Percentiles rank a stretch among this genome's conserved stretches.
phyloP scores from a whole-genome alignment of 2,329 filamentous ascomycete species.

The Volutella citrinella region DNA sequence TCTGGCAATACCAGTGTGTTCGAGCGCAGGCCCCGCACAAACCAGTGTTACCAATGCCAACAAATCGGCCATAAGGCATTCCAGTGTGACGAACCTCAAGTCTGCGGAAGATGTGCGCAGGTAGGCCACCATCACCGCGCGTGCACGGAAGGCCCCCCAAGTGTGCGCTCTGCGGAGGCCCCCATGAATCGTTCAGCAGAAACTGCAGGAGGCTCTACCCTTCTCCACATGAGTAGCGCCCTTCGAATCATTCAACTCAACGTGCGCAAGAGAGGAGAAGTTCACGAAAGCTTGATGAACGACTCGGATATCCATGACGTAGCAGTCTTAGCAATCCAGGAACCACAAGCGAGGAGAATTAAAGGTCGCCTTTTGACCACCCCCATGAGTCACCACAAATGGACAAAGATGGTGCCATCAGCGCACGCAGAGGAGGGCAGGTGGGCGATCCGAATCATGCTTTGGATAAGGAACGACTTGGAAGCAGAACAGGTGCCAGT shows the following conservation, averaged over 20 bases:
- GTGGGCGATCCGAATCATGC: constrained; percentile 18
- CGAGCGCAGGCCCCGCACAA: constrained; percentile 18
- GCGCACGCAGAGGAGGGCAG: constrained; percentile 10
- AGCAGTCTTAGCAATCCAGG: constrained; percentile 13
- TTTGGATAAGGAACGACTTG: no score
- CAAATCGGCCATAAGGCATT: constrained; percentile 25
- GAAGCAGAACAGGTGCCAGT: no score
- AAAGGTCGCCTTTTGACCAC: constrained; percentile 13
- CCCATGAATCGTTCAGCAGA: constrained; percentile 21
- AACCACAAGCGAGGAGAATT: constrained; percentile 11
- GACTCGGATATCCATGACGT: constrained; percentile 12
- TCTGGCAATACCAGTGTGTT: constrained; percentile 17
- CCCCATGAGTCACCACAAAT: constrained; percentile 13
- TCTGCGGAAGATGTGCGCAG: constrained; percentile 13
- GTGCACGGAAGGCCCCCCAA: constrained; percentile 14
- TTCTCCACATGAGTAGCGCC: constrained; percentile 14
- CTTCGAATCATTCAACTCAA: constrained; percentile 15
- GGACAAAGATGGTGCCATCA: constrained; percentile 13
- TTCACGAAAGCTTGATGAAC: constrained; percentile 19
- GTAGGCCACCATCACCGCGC: constrained; percentile 18
- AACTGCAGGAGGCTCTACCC: constrained; percentile 19
- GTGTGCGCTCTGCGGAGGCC: constrained; percentile 17
- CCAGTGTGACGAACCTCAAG: constrained; percentile 19
- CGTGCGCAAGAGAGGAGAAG: constrained; percentile 11
- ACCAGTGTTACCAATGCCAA: constrained; percentile 30